These are phyloP conservation scores for Areca catechu DNA, from an alignment of 176 grass and related monocot species.

Conservation along the genomic window DNA sequence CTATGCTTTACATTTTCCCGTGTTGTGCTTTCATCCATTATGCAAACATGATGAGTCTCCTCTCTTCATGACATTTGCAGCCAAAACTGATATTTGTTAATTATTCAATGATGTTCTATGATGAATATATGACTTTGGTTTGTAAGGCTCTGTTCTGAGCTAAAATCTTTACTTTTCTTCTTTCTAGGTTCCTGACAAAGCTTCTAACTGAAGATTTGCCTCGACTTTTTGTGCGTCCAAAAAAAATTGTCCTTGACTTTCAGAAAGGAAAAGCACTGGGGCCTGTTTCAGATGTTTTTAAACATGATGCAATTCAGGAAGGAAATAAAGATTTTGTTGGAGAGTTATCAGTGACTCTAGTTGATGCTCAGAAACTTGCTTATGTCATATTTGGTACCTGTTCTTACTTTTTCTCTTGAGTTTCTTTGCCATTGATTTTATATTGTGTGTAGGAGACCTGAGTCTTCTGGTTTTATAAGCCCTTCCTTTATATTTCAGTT, in stretches of 20 bases:
- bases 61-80: too few relatives aligned
- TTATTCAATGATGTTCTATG: not conserved
- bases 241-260: conserved; percentile 98
- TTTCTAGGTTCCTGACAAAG: conserved; percentile 81
- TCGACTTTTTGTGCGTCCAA: conserved; percentile 86
- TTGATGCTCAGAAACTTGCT: conserved; percentile 91
- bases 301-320: conserved; percentile 50
- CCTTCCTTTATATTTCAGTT: too few relatives aligned
- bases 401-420: not conserved
- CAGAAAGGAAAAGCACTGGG: conserved; percentile 74
- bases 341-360: conserved; percentile 84
- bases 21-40: too few relatives aligned
- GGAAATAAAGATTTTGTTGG: conserved; percentile 91
- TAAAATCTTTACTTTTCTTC: not conserved
- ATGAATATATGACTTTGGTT: too few relatives aligned
- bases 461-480: too few relatives aligned
- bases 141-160: too few relatives aligned
- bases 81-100: not conserved
- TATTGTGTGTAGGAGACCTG: too few relatives aligned
- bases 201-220: conserved; percentile 93
- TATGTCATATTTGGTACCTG: conserved; percentile 64
- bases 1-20: too few relatives aligned
- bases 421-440: not conserved
- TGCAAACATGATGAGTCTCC: too few relatives aligned
- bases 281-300: conserved; percentile 41